A percentile compares a stretch with the other conserved stretches of the same genome.
Evolutionary conservation across 225 moss, liverwort and hornwort species (phyloP).

Genomic region (Polytrichum commune): DNA sequence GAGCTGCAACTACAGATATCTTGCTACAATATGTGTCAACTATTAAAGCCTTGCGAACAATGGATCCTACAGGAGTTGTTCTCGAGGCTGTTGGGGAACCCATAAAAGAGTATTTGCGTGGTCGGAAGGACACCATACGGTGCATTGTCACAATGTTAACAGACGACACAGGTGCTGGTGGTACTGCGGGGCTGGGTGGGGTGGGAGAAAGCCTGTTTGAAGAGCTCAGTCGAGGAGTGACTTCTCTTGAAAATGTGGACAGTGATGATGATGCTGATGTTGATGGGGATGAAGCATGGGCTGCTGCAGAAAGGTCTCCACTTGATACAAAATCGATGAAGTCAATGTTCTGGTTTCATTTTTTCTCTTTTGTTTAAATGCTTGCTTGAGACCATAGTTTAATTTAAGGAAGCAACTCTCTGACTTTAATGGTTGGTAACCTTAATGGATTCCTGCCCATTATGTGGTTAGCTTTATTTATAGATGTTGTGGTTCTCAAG

Average conservation of each 20-base stretch:
- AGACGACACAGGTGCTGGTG: conserved; percentile 86
- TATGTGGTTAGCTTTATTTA: too few relatives aligned
- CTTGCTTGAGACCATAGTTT: too few relatives aligned
- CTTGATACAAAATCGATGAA: neutral
- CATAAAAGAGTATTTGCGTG: conserved; percentile 94
- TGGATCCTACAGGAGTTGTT: conserved; percentile 99
- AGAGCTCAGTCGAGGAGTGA: conserved; percentile 89
- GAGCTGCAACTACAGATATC: conserved; percentile 99
- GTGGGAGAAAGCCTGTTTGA: conserved; percentile 95
- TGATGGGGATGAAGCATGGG: conserved; percentile 96
- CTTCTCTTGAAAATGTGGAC: conserved; percentile 83
- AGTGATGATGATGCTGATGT: conserved; percentile 97
- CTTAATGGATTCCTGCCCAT: too few relatives aligned
- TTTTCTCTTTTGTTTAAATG: too few relatives aligned
- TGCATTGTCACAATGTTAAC: conserved; percentile 98
- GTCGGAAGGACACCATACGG: conserved; percentile 95
- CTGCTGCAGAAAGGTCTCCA: conserved; percentile 85
- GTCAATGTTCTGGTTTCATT: too few relatives aligned
- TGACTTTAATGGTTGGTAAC: too few relatives aligned
- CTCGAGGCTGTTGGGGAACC: conserved; percentile 98
- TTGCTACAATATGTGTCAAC: conserved; percentile 96
- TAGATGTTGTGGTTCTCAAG: too few relatives aligned
- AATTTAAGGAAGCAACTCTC: too few relatives aligned
- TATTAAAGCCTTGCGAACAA: conserved; percentile 88
- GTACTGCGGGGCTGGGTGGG: conserved; percentile 74